Conservation (phyloP, 805 yeast genomes). For the Metschnikowia cubensis region DNA sequence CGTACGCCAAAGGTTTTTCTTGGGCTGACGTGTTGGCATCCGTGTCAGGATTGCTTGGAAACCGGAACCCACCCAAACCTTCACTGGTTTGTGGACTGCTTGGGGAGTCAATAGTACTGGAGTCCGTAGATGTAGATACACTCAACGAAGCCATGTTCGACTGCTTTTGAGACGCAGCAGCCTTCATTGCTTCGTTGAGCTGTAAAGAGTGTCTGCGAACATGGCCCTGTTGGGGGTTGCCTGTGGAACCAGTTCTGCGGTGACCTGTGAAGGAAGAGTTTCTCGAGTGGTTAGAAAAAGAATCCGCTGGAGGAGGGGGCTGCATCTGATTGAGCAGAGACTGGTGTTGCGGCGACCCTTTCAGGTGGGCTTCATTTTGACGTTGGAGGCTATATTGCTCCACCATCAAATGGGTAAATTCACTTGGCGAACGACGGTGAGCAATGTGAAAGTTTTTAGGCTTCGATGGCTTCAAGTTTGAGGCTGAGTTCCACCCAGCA, state of each 20-base stretch:
- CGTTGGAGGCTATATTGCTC: conserved; percentile 88
- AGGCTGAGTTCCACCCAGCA: neutral
- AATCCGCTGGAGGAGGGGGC: conserved; percentile 21
- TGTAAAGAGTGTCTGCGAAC: conserved; percentile 89
- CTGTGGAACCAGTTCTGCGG: conserved; percentile 28
- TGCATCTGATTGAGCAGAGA: conserved; percentile 22
- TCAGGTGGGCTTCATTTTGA: conserved; percentile 88
- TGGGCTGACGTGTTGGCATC: conserved; percentile 18
- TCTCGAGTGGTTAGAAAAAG: conserved; percentile 34
- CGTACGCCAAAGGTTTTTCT: conserved; percentile 32
- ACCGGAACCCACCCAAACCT: conserved; percentile 44
- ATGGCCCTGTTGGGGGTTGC: conserved; percentile 56
- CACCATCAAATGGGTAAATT: conserved; percentile 84
- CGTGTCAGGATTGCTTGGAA: conserved; percentile 46
- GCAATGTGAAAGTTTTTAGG: conserved; percentile 71
- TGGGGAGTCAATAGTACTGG: conserved; percentile 14
- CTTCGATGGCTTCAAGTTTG: conserved; percentile 11
- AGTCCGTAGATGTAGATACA: conserved; percentile 5
- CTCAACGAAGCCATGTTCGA: conserved; percentile 32
- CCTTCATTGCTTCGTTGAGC: conserved; percentile 86
- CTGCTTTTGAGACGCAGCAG: conserved; percentile 86
- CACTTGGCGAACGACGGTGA: conserved; percentile 96
- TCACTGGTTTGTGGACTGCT: conserved; percentile 14
- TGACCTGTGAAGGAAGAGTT: conserved; percentile 27
- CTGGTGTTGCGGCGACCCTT: conserved; percentile 75